Conservation (phyloP, 2,329 filamentous ascomycete species). For the Nothophaeocryptopus gaeumannii region DNA sequence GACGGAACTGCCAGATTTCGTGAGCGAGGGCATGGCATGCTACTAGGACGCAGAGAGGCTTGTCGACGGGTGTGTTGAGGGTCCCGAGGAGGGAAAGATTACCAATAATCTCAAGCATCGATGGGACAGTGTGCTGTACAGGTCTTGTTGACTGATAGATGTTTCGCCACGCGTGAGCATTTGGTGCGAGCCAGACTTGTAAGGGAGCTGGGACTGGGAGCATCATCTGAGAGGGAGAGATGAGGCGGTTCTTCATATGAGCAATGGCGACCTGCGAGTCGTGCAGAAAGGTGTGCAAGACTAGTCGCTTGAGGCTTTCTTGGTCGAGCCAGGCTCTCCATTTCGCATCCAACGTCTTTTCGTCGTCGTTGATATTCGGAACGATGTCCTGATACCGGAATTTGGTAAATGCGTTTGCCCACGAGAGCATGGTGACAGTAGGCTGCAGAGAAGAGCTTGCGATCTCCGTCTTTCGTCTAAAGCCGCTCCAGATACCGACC, state of each 20-base stretch:
- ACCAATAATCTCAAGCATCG: slow-evolving; percentile 46
- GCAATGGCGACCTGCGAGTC: slow-evolving; percentile 66
- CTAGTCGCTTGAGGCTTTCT: slow-evolving; percentile 65
- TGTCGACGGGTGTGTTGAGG: slow-evolving; percentile 51
- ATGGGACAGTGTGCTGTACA: slow-evolving; percentile 42
- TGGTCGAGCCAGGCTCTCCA: slow-evolving; percentile 62
- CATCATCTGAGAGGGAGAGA: slow-evolving; percentile 65
- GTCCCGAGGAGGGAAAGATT: slow-evolving; percentile 14
- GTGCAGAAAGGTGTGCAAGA: slow-evolving; percentile 61
- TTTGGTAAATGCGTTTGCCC: slow-evolving; percentile 25
- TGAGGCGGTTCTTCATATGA: slow-evolving; percentile 59
- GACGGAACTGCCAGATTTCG: slow-evolving; percentile 60
- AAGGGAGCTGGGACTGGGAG: slow-evolving; percentile 61
- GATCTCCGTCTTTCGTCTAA: slow-evolving; percentile 56
- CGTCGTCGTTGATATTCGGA: slow-evolving; percentile 53
- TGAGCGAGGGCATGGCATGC: slow-evolving; percentile 57
- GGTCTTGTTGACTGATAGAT: slow-evolving; percentile 46
- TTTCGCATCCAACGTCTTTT: slow-evolving; percentile 56
- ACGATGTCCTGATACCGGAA: slow-evolving; percentile 38
- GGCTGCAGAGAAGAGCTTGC: slow-evolving; percentile 55
- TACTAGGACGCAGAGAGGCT: slow-evolving; percentile 56
- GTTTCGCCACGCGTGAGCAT: slow-evolving; percentile 61
- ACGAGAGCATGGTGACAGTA: slow-evolving; percentile 48
- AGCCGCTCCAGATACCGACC: slow-evolving; percentile 57
- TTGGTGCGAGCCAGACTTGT: slow-evolving; percentile 63